Evolutionary conservation across 345 rosid species (phyloP), one percentile per base, ranked within the genome.

Genomic region (Aquilaria malaccensis): DNA sequence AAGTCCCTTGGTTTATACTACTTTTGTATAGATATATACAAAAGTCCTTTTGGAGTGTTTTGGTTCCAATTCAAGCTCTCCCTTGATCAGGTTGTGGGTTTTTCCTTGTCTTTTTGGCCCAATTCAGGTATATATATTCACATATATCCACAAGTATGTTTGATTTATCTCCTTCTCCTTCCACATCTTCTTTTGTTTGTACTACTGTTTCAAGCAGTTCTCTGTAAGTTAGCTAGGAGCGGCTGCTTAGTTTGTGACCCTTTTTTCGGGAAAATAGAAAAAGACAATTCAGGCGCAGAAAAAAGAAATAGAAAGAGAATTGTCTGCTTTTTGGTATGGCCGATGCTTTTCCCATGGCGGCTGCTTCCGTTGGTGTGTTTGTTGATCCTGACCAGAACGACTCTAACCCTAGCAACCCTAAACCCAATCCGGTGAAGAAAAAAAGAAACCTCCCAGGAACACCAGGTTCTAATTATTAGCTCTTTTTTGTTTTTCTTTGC

Each of bases 371-470:
- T 53, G 78, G 81, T 32, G 83, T 76, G 46, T 81, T 78, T 77
- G 76, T 70, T 61, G 22, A 22, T 22, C 83, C 67, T 59, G 82
- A 83, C 64, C 90, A 83, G 61, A 73, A 61, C 22, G 50, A 56
- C 55, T n/a, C 76, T 55, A 86, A 79, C 84, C 84, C 93, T 74
- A 83, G 75, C 71, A 81, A 74, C 65, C 74, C 78, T 59, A 70
- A 67, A 66, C 75, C 85, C 50, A 82, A 82, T 60, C 81, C 75
- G 2, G 58, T 81, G 67, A 87, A 85, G 71, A 93, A 81, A 89
- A 87, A 83, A 72, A 81, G 98, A 80, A 93, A 84, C 61, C 81
- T 85, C 45, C 98, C 98, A n/a, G 97, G 98, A 64, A 93, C 87
- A 33, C 98, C 98, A 58, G 97, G 98, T 77, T 77, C 33, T 30